Evolutionary conservation across 345 rosid species (phyloP).

Genomic region (Carallia pectinifolia): DNA sequence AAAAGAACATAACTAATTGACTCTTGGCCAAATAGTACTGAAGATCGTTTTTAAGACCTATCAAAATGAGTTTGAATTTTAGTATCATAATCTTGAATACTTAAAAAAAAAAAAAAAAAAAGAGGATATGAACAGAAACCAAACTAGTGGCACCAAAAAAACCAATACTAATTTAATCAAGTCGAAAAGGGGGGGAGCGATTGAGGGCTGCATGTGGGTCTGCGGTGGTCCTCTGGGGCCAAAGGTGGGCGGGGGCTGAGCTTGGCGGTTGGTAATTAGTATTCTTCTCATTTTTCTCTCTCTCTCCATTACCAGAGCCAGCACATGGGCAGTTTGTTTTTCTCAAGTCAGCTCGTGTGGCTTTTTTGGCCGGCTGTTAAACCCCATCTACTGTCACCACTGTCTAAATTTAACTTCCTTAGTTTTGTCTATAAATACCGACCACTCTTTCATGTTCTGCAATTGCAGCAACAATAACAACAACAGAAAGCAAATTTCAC

Average conservation of each 20-base stretch:
- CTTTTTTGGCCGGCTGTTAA: background rate
- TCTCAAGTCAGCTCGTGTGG: background rate
- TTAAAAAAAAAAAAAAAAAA: background rate
- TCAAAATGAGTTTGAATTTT: too few relatives aligned
- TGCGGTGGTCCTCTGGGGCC: slow-evolving; percentile 6
- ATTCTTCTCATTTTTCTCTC: background rate
- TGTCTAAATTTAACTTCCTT: too few relatives aligned
- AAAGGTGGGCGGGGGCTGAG: background rate
- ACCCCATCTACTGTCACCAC: background rate
- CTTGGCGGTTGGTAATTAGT: slow-evolving; percentile 20
- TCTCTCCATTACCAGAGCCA: background rate
- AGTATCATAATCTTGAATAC: too few relatives aligned
- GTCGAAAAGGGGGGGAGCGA: background rate
- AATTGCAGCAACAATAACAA: too few relatives aligned
- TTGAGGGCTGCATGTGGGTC: slow-evolving; percentile 11
- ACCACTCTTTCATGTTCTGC: too few relatives aligned
- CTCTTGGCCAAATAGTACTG: too few relatives aligned
- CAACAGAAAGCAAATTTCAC: background rate
- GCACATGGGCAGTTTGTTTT: slow-evolving; percentile 24
- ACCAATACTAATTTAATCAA: background rate
- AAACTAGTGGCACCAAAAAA: background rate
- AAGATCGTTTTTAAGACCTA: too few relatives aligned
- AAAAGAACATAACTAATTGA: too few relatives aligned
- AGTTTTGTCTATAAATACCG: background rate
- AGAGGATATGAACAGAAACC: background rate